Evolutionary conservation across 2,329 filamentous ascomycete species (phyloP).

Genomic region (Aureobasidium lini): DNA sequence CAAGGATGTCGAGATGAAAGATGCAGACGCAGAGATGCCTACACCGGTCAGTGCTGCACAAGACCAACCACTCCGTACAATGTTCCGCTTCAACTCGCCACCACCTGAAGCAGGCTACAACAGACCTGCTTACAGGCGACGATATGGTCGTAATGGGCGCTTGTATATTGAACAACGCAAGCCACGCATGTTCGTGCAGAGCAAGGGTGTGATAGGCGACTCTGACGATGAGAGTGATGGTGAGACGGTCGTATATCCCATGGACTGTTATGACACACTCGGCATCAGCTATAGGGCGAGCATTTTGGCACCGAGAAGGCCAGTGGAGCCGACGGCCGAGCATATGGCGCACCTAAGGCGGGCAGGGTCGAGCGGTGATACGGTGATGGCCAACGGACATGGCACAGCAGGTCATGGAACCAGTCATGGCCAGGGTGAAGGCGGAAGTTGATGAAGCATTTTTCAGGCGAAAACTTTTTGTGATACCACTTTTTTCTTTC

Average conservation of each 20-base stretch:
- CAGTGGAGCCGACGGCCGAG: conserved; percentile 7
- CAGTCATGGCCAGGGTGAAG: conserved; percentile 1
- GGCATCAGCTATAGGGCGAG: conserved; percentile 51
- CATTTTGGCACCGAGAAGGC: conserved; percentile 28
- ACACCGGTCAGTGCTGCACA: conserved; percentile 19
- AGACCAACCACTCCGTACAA: conserved; percentile 19
- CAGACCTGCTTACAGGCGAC: conserved; percentile 66
- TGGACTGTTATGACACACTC: conserved; percentile 59
- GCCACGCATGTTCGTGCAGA: conserved; percentile 21
- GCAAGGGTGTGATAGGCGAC: conserved; percentile 53
- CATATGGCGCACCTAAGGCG: conserved; percentile 10
- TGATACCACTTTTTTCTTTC: conserved; percentile 9
- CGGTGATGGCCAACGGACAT: conserved; percentile 15
- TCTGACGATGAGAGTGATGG: conserved; percentile 82
- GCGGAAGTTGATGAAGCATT: conserved; percentile 6
- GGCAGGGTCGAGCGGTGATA: conserved; percentile 13
- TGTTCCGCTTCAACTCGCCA: conserved; percentile 18
- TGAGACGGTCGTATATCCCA: conserved; percentile 63
- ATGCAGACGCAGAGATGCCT: conserved; percentile 19
- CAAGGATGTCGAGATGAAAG: conserved; percentile 32
- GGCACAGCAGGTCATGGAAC: conserved; percentile 15
- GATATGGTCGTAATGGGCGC: conserved; percentile 76
- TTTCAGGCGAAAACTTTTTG: conserved; percentile 13
- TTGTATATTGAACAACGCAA: conserved; percentile 68
- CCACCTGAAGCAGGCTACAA: conserved; percentile 14